Base-by-base conservation (phyloP, 2,329 filamentous ascomycete genomes). In the Ophiostoma pallidulum region DNA sequence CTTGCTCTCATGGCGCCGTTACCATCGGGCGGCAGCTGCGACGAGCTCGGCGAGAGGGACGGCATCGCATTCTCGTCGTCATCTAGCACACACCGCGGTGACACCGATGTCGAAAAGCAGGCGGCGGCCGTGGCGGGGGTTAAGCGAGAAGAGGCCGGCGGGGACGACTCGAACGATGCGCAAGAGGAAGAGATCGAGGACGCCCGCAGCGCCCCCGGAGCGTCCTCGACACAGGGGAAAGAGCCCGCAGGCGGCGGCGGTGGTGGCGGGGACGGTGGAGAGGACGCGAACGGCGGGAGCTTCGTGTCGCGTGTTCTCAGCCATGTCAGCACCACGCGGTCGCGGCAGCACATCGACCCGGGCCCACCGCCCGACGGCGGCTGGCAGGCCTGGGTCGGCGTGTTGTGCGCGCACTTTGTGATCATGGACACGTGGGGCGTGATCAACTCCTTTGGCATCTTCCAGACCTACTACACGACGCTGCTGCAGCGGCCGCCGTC, bases 391-490 rank as follows among this genome's bases (percentile, higher is more conserved):
- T 77, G 74, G 73, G 52, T 64, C 3, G 63, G 62, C 9, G 67
- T 69, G 70, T 54, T 56, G 66, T 63, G 64, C 38, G 62, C 58
- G 0, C 73, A 76, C 53, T 55, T 76, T 2, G 63, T 71, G 16
- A 64, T 75, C 38, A 69, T 71, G 64, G 72, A 72, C 52, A 74
- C 72, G 2, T 76, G 73, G 72, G 75, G 75, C 29, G 68, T 72
- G 54, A 67, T 75, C 54, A 75, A 72, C 60, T 74, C 72, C 1
- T 78, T 77, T 50, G 74, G 74, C n/a, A 62, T 71, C 4, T 78
- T 76, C 54, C 72, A 78, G 50, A 61, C 70, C 0, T 76, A 77
- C 62, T 78, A 77, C 58, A 63, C 60, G 4, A 57, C 61, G 4
- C 51, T 59, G 6, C 64, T 73, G 0, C 52, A 53, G 4, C 66